phyloP scores from a whole-genome alignment of 108 stramenopile species.

The Hondaea fermentalgiana region DNA sequence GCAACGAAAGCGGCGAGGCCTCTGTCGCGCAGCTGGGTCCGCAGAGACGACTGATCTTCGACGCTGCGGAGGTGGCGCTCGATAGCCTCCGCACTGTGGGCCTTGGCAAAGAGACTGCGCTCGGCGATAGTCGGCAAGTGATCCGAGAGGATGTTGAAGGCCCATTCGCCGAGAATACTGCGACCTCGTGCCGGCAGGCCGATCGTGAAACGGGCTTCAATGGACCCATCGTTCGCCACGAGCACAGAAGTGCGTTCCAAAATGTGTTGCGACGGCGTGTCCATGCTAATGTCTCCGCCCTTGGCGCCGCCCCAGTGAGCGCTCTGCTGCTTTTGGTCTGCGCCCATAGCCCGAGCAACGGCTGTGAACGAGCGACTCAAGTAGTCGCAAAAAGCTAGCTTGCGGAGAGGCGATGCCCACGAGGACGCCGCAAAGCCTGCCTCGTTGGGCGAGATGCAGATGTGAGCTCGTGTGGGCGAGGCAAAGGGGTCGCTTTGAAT shows the following conservation, averaged over 20 bases:
- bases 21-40: conserved; percentile 49
- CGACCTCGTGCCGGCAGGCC: conserved; percentile 82
- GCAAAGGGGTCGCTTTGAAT: conserved; percentile 90
- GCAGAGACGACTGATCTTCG: conserved; percentile 75
- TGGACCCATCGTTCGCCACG: conserved; percentile 49
- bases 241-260: conserved; percentile 73
- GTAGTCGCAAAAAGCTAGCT: conserved; percentile 70
- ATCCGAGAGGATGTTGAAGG: conserved; percentile 61
- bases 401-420: conserved; percentile 56
- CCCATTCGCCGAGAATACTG: conserved; percentile 69
- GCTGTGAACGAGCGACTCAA: conserved; percentile 58
- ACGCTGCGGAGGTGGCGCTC: conserved; percentile 62
- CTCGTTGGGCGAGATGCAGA: conserved; percentile 48
- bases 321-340: conserved; percentile 47
- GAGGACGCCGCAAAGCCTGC: conserved; percentile 65
- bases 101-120: conserved; percentile 42
- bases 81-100: conserved; percentile 47
- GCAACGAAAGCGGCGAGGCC: conserved; percentile 75
- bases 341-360: conserved; percentile 61
- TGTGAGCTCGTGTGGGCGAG: conserved; percentile 72
- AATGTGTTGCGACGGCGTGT: conserved; percentile 73
- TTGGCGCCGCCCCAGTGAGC: conserved; percentile 64
- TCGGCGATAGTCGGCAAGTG: conserved; percentile 61
- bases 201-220: conserved; percentile 76
- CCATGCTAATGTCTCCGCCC: conserved; percentile 82